Evolutionary conservation across 176 grass and related monocot genomes (phyloP).

Genomic region (Avena eriantha): DNA sequence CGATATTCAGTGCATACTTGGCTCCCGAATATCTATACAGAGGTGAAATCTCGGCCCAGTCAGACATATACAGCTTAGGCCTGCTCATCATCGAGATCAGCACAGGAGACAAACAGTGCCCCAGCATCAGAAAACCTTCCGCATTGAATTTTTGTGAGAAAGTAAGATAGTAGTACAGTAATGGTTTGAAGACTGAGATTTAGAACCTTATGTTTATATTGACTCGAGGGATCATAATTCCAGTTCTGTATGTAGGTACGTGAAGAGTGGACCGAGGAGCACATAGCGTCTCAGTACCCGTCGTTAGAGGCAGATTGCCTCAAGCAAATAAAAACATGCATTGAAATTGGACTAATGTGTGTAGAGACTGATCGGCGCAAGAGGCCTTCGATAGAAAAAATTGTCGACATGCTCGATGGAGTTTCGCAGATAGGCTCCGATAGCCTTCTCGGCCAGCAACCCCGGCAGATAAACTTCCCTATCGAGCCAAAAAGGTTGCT

Average conservation of each 20-base stretch:
- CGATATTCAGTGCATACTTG: slow-evolving; percentile 4
- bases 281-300: background rate
- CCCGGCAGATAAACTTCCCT: background rate
- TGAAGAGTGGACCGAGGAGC: background rate
- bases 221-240: background rate
- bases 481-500: background rate
- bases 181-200: background rate
- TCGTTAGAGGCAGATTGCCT: background rate
- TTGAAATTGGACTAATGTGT: slow-evolving; percentile 1
- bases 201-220: background rate
- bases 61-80: slow-evolving; percentile 25
- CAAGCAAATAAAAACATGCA: background rate
- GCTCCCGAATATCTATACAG: slow-evolving; percentile 35
- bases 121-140: background rate
- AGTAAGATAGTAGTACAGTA: background rate
- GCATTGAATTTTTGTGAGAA: background rate
- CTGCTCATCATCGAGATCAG: background rate
- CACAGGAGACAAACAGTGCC: background rate
- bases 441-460: background rate
- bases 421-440: background rate
- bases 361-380: background rate
- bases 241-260: background rate
- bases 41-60: background rate
- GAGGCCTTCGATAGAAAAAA: background rate
- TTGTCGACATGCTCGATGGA: background rate